Evolutionary conservation across 352 stramenopile genomes (phyloP).

Genomic region (Pythium brassicae): DNA sequence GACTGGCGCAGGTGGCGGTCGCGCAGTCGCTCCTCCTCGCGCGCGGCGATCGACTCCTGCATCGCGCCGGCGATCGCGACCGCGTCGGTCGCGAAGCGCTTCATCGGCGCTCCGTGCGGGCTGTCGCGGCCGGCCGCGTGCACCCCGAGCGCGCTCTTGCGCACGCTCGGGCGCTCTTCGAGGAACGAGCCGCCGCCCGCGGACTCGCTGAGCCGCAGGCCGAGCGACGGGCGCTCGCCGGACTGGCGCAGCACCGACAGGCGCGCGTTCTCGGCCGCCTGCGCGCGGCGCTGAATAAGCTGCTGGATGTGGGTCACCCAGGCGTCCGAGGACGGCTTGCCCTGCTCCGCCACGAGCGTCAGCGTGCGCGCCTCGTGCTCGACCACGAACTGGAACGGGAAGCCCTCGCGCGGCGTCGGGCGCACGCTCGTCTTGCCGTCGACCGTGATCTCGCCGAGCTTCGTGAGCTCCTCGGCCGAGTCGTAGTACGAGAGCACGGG

Average conservation of each 20-base stretch:
- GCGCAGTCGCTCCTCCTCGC: slow-evolving; percentile 40
- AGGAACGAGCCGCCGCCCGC: slow-evolving; percentile 19
- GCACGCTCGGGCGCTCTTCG: slow-evolving; percentile 30
- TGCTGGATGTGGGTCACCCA: slow-evolving; percentile 65
- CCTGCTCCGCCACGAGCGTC: slow-evolving; percentile 65
- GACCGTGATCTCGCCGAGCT: slow-evolving; percentile 74
- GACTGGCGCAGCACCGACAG: slow-evolving; percentile 35
- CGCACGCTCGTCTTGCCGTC: slow-evolving; percentile 59
- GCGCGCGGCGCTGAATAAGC: slow-evolving; percentile 34
- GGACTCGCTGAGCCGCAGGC: slow-evolving; percentile 32
- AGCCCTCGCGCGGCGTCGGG: slow-evolving; percentile 42
- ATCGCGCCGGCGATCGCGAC: slow-evolving; percentile 54
- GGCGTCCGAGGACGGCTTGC: slow-evolving; percentile 36
- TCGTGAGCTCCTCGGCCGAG: slow-evolving; percentile 67
- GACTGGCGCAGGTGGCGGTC: slow-evolving; percentile 30
- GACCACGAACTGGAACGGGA: slow-evolving; percentile 63
- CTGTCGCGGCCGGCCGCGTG: slow-evolving; percentile 15
- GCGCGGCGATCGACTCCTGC: slow-evolving; percentile 37
- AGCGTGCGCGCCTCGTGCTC: slow-evolving; percentile 65
- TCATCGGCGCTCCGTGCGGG: slow-evolving; percentile 29
- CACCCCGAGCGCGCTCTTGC: slow-evolving; percentile 23
- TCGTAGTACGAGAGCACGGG: slow-evolving; percentile 81
- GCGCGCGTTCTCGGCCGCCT: slow-evolving; percentile 22
- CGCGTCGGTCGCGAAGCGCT: slow-evolving; percentile 65
- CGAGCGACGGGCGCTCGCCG: slow-evolving; percentile 11